Percentiles rank a stretch among this genome's conserved stretches.
These are phyloP conservation scores for Ustilago xerochloae DNA, from an alignment of 1,284 basidiomycete species.

Conservation along the genomic window DNA sequence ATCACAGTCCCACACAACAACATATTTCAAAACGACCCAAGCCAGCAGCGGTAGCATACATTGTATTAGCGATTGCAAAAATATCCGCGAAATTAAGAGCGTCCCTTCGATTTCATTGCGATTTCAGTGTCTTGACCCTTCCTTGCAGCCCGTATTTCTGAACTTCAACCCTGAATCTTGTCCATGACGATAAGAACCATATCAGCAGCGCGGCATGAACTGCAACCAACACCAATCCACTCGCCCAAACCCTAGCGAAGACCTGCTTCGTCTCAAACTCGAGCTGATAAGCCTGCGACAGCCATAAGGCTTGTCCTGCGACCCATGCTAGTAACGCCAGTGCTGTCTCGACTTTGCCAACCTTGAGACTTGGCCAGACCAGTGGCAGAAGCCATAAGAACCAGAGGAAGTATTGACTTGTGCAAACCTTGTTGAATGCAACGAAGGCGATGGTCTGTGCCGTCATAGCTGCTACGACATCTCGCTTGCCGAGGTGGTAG, in stretches of 20 bases:
- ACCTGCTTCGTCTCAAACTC: conserved; percentile 62
- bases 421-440: conserved; percentile 97
- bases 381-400: conserved; percentile 90
- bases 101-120: conserved; percentile 10
- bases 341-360: conserved; percentile 14
- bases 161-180: conserved; percentile 20
- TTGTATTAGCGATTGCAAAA: neutral
- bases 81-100: neutral
- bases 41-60: neutral
- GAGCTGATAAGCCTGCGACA: conserved; percentile 62
- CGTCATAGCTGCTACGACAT: conserved; percentile 85
- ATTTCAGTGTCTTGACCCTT: conserved; percentile 28
- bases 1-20: too few relatives aligned
- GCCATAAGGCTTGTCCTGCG: conserved; percentile 70
- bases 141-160: conserved; percentile 28
- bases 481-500: conserved; percentile 74
- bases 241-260: conserved; percentile 57
- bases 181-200: conserved; percentile 56
- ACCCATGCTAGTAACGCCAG: conserved; percentile 76
- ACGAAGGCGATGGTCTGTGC: conserved; percentile 91
- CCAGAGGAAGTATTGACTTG: conserved; percentile 98
- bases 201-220: conserved; percentile 47
- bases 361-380: conserved; percentile 75
- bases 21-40: too few relatives aligned
- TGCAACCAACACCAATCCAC: conserved; percentile 49